A percentile compares a stretch with the other conserved stretches of the same genome.
phyloP scores from a whole-genome alignment of 805 yeast genomes.

The Suhomyces vadensis region DNA sequence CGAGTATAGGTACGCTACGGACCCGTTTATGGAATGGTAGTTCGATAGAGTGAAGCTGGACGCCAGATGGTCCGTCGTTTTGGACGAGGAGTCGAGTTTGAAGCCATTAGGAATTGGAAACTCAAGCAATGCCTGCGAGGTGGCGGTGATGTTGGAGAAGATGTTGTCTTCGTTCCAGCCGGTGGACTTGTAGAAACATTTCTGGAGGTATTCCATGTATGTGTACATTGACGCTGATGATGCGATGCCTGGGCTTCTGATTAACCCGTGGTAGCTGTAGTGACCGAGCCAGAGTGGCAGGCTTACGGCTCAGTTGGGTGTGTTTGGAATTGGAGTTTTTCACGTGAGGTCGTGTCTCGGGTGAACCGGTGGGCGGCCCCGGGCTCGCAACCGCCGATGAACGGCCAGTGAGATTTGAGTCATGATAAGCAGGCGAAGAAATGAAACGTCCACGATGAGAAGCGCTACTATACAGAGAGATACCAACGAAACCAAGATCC shows the following conservation, averaged over 20 bases:
- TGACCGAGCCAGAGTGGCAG: background rate
- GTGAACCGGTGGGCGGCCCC: background rate
- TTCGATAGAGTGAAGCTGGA: conserved; percentile 72
- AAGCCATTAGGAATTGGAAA: conserved; percentile 72
- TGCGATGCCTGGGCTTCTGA: no score
- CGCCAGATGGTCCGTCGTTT: conserved; percentile 67
- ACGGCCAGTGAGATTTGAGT: background rate
- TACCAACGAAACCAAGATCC: conserved; percentile 94
- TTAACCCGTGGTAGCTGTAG: no score
- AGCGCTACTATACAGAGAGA: conserved; percentile 59
- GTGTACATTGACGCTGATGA: conserved; percentile 53
- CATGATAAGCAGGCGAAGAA: background rate
- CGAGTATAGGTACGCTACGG: conserved; percentile 78
- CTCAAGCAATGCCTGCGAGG: conserved; percentile 67
- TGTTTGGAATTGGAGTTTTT: conserved; percentile 1
- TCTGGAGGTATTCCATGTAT: conserved; percentile 84
- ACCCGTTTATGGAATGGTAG: conserved; percentile 68
- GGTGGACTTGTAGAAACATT: conserved; percentile 67
- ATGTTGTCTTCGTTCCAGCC: conserved; percentile 80
- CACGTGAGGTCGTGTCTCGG: conserved; percentile 3
- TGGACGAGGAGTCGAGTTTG: conserved; percentile 65
- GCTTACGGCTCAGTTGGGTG: background rate
- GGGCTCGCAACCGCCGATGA: background rate
- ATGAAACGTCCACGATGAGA: background rate
- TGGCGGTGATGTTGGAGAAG: conserved; percentile 72